A percentile compares a stretch with the other conserved stretches of the same genome.
Conservation (phyloP, 2,329 filamentous ascomycete species). For the Fusarium beomiforme region DNA sequence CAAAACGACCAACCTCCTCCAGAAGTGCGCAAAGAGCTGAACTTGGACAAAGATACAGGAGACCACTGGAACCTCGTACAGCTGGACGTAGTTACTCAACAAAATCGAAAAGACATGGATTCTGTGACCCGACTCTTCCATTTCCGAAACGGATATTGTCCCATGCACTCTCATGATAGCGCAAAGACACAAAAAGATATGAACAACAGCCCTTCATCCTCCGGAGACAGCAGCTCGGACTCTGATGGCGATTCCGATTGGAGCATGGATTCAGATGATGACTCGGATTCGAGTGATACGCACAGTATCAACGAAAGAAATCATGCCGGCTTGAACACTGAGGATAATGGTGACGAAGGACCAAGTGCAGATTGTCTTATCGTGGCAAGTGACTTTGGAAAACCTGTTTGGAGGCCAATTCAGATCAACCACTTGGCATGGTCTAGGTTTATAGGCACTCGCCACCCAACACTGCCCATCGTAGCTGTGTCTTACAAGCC, state of each 20-base stretch:
- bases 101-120: background rate
- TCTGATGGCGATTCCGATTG: background rate
- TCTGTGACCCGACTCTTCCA: background rate
- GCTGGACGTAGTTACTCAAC: background rate
- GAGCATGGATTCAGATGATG: background rate
- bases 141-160: background rate
- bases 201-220: background rate
- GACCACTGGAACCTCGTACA: background rate
- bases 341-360: background rate
- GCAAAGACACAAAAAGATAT: no score
- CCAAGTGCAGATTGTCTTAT: background rate
- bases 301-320: rapidly evolving
- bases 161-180: background rate
- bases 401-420: background rate
- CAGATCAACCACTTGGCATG: background rate
- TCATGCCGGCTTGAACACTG: rapidly evolving
- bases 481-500: background rate
- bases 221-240: background rate
- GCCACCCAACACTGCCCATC: background rate
- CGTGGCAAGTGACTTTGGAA: background rate
- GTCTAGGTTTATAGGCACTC: background rate
- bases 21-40: background rate
- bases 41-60: background rate
- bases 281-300: background rate
- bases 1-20: background rate